Conservation (phyloP, 176 grass and related monocot species). For the Ensete glaucum region DNA sequence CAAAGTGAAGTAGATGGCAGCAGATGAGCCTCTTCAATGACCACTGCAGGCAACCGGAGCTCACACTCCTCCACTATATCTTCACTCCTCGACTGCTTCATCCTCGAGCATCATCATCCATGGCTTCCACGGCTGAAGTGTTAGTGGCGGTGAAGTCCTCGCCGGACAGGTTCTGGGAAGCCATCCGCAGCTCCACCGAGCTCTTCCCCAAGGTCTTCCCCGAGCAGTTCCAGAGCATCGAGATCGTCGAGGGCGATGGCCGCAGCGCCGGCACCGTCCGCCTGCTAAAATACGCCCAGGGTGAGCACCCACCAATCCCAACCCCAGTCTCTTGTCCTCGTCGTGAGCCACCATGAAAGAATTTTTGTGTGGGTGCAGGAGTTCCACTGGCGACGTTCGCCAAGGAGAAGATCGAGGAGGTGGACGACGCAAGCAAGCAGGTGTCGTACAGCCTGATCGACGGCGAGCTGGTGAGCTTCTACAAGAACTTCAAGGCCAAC, state of each 20-base stretch:
- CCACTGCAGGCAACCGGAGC: too few species aligned
- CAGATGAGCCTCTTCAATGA: too few species aligned
- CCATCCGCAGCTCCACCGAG: slow-evolving; percentile 43
- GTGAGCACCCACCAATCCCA: slow-evolving; percentile 16
- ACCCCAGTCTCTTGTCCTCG: background rate
- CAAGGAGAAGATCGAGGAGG: slow-evolving; percentile 75
- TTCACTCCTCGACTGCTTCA: too few species aligned
- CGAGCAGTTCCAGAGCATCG: slow-evolving; percentile 78
- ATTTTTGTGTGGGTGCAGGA: slow-evolving; percentile 16
- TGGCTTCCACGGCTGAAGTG: slow-evolving; percentile 21
- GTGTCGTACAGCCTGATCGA: slow-evolving; percentile 74
- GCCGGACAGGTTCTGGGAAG: slow-evolving; percentile 66
- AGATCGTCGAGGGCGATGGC: slow-evolving; percentile 75
- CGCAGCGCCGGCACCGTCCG: slow-evolving; percentile 63
- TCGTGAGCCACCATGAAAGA: too few species aligned
- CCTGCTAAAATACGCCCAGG: slow-evolving; percentile 58
- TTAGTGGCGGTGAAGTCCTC: slow-evolving; percentile 59
- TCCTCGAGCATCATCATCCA: too few species aligned
- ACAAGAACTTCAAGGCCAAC: slow-evolving; percentile 65
- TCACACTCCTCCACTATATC: too few species aligned
- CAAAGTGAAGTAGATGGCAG: too few species aligned
- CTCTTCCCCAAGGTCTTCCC: slow-evolving; percentile 98
- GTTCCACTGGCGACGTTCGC: slow-evolving; percentile 62
- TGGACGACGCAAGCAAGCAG: slow-evolving; percentile 56
- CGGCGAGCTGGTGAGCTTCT: slow-evolving; percentile 52